Base-by-base conservation (phyloP, 208 protist species). In the Leishmania gerbilli region DNA sequence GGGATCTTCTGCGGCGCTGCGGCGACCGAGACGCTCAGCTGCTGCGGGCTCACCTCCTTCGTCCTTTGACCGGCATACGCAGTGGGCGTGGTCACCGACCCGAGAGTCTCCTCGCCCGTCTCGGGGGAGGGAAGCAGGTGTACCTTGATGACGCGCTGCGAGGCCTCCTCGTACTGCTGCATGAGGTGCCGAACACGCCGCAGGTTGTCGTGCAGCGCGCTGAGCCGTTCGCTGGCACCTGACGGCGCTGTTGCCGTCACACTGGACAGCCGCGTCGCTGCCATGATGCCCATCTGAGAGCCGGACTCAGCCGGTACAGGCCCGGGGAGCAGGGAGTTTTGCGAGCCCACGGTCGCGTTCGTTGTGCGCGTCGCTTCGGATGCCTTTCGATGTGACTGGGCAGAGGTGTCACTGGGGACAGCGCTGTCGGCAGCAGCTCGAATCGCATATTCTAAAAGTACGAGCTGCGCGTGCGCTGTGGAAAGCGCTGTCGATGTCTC, bases 151-250 rank as follows among this genome's bases (percentile, higher is more conserved):
- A 79, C 77, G 15, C 74, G 79, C 77, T 87, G 80, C 55, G 68
- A 83, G 27, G 77, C 69, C 51, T 74, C 62, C 42, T 88, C 84
- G 84, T 88, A 90, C 51, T 83, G 76, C 37, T 88, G 75, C 79
- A 90, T 78, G 27, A 90, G 79, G 40, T 45, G 78, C 31, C 81
- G 78, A 58, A 86, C 79, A 40, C 76, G 79, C 1, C 71, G 74
- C 45, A 83, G 71, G 76, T 78, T 74, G 19, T 83, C 84, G 53
- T 82, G 72, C 72, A 87, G 76, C 31, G 67, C 55, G 2, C 58
- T 49, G 9, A 83, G 79, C 4, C 84, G 84, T 42, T 82, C 79
- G 42, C 62, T 79, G 60, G 64, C 60, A 6, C 64, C 47, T 31
- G 76, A 40, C 5, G 64, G 62, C 34, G 80, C 49, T 24, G 79